Base-by-base conservation (phyloP, 257 asterid genomes). In the Asclepias syriaca region DNA sequence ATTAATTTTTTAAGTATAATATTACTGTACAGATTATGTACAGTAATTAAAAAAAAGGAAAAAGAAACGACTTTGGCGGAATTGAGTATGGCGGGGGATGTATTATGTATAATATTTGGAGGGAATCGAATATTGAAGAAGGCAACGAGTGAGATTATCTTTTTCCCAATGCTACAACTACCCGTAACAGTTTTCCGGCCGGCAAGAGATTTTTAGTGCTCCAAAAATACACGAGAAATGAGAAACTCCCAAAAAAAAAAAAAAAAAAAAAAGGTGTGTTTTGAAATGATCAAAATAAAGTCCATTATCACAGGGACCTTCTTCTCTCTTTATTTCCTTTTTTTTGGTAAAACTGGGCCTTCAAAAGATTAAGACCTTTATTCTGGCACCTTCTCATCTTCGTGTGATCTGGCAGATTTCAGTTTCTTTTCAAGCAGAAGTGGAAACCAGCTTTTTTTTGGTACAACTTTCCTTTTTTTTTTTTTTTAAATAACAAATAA, bases 51-150 rank as follows among this genome's bases (percentile, higher is more conserved):
- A 70, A 12, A 43, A 49, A 18, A 24, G 27, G n/a, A n/a, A 16
- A 4, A 16, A 1, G 19, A 10, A 56, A 58, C 43, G 37, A 54
- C 37, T 34, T 37, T 43, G 34, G 18, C 34, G 65, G 45, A 64
- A 6, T 18, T 49, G 55, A 55, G 75, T 24, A 13, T 15, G 46
- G 74, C 71, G 67, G 76, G 80, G 58, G 24, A 18, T 43, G 48
- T 40, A 81, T 51, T 66, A 18, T 43, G 48, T 22, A 79, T 65
- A 74, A 18, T 76, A 61, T 81, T 80, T 37, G 71, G 11, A n/a
- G 56, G 21, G 45, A 40, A 40, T 40, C 40, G 65, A 29, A 82
- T 11, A 24, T 56, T 10, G 60, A 22, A 27, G 13, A 45, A 59
- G 55, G 65, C 60, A 78, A 80, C n/a, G 78, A 29, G 74, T 24